phyloP scores from a whole-genome alignment of 352 stramenopile genomes.

The Globisporangium emineosum region DNA sequence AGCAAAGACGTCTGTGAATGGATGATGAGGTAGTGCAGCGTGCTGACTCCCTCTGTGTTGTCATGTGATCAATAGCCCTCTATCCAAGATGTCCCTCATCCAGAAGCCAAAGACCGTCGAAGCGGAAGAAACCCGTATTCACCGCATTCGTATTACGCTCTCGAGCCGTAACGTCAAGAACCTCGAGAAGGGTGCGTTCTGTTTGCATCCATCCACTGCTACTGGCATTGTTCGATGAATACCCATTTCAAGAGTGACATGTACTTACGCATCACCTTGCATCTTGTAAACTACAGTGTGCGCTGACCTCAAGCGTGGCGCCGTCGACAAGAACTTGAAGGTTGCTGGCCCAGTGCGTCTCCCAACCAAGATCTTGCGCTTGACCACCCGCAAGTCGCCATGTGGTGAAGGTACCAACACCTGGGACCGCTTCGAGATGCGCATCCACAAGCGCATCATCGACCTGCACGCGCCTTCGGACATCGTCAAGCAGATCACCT shows the following conservation, averaged over 20 bases:
- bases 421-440: conserved; percentile 99
- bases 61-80: conserved; percentile 48
- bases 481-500: conserved; percentile 99
- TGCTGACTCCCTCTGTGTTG: conserved; percentile 1
- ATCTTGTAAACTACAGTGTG: conserved; percentile 70
- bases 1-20: background rate
- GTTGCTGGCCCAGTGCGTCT: conserved; percentile 98
- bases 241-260: background rate
- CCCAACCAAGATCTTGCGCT: conserved; percentile 98
- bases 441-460: conserved; percentile 99
- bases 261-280: background rate
- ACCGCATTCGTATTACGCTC: conserved; percentile 99
- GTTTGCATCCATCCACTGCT: no score
- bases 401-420: conserved; percentile 99
- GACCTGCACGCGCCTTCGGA: conserved; percentile 98
- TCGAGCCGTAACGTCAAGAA: conserved; percentile 99
- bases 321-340: conserved; percentile 98
- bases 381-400: conserved; percentile 99
- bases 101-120: conserved; percentile 88
- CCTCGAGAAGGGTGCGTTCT: conserved; percentile 94
- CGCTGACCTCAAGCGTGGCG: conserved; percentile 96
- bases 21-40: background rate
- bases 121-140: conserved; percentile 84
- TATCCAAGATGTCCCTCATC: conserved; percentile 88
- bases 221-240: background rate